phyloP scores from a whole-genome alignment of 352 stramenopile species.

The Globisporangium emineosum region DNA sequence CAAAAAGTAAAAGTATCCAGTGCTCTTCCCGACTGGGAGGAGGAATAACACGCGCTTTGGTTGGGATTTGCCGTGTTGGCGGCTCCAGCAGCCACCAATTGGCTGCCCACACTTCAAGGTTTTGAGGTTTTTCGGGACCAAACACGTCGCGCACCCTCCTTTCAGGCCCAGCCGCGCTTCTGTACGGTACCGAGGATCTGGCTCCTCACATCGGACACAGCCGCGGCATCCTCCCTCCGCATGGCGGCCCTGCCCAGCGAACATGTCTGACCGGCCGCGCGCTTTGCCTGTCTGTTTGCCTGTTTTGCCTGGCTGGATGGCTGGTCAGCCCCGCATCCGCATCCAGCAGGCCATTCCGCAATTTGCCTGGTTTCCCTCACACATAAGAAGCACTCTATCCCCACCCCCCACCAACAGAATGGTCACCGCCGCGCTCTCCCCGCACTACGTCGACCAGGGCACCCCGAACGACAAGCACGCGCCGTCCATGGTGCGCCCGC shows the following conservation, averaged over 20 bases:
- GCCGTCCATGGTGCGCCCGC: conserved; percentile 14
- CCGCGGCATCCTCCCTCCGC: not conserved
- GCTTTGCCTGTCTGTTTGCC: not conserved
- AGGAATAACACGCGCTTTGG: conserved; percentile 12
- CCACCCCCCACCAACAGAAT: not conserved
- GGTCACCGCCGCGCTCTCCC: conserved; percentile 19
- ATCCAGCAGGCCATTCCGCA: conserved; percentile 12
- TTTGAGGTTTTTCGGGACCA: not conserved
- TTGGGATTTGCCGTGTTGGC: conserved; percentile 28
- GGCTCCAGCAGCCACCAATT: conserved; percentile 4
- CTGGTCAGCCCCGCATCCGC: not conserved
- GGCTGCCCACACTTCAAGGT: too few relatives aligned
- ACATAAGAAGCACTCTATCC: not conserved
- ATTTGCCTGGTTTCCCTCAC: conserved; percentile 12
- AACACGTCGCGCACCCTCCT: not conserved
- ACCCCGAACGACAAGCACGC: conserved; percentile 24
- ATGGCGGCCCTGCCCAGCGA: too few relatives aligned
- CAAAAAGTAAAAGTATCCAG: conserved; percentile 2
- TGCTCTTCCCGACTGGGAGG: not conserved
- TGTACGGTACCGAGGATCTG: conserved; percentile 15
- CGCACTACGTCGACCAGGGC: conserved; percentile 24
- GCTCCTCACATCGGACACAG: conserved; percentile 8
- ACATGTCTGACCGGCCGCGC: not conserved
- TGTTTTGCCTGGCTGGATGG: not conserved
- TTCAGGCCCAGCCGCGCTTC: conserved; percentile 5